Conservation (phyloP, 2,329 filamentous ascomycete species). For the Cytospora leucostoma region DNA sequence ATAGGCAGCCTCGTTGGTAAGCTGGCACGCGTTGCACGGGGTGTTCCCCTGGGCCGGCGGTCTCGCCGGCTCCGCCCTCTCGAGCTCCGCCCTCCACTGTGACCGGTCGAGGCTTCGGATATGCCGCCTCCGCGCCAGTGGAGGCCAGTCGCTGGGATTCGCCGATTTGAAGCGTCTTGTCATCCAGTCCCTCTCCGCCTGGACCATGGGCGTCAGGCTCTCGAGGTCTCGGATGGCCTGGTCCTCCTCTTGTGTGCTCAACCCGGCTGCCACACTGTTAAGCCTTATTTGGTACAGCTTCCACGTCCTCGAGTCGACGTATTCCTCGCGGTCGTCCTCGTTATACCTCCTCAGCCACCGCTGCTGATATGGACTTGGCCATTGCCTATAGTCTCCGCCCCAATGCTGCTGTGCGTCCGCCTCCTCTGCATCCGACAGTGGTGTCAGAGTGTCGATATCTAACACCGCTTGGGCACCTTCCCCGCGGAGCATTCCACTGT, state of each 20-base stretch:
- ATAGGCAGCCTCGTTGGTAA: not conserved
- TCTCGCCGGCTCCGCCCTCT: not conserved
- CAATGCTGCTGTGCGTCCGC: not conserved
- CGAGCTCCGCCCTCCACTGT: not conserved
- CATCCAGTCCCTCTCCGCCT: not conserved
- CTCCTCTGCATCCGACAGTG: not conserved
- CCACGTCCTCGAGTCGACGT: not conserved
- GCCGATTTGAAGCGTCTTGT: not conserved
- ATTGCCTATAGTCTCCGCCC: not conserved
- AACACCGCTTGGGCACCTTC: not conserved
- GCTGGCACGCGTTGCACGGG: not conserved
- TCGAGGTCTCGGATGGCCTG: not conserved
- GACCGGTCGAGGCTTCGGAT: not conserved
- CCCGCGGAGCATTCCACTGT: not conserved
- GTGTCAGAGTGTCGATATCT: not conserved
- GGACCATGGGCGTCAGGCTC: not conserved
- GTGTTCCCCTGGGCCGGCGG: not conserved
- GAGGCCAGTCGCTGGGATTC: not conserved
- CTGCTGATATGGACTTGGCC: not conserved
- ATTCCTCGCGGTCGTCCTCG: not conserved
- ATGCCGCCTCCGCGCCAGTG: not conserved
- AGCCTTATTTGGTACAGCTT: not conserved
- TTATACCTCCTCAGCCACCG: not conserved
- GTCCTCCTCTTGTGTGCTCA: not conserved
- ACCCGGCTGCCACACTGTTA: not conserved